phyloP scores from a whole-genome alignment of 495 filamentous ascomycete species.

The Penicillium samsonianum region DNA sequence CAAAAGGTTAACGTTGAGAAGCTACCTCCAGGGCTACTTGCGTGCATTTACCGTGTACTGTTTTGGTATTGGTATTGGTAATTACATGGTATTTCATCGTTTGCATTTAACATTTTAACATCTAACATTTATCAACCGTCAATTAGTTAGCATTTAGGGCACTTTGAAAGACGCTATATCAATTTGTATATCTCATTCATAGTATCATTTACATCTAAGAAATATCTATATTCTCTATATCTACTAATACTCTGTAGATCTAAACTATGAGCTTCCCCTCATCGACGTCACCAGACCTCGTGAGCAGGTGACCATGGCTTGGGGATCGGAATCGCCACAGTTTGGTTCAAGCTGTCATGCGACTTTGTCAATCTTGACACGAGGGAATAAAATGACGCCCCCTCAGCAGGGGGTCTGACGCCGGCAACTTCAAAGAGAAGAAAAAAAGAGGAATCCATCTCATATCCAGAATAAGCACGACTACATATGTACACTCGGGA shows the following conservation, averaged over 20 bases:
- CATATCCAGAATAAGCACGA: slow-evolving; percentile 2
- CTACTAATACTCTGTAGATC: too few species aligned
- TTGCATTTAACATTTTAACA: not conserved
- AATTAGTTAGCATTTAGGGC: too few species aligned
- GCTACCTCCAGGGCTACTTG: slow-evolving; percentile 4
- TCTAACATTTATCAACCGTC: not conserved
- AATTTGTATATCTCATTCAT: too few species aligned
- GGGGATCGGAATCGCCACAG: slow-evolving; percentile 14
- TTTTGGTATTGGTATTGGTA: not conserved
- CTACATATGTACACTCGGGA: slow-evolving; percentile 8
- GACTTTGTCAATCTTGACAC: not conserved
- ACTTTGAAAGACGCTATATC: too few species aligned
- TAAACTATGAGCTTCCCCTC: not conserved
- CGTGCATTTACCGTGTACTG: not conserved
- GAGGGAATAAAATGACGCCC: slow-evolving; percentile 1
- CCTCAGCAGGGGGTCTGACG: slow-evolving; percentile 5
- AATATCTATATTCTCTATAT: too few species aligned
- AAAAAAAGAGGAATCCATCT: not conserved
- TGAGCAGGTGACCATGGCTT: slow-evolving; percentile 10
- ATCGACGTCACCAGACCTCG: slow-evolving; percentile 31
- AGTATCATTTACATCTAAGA: too few species aligned
- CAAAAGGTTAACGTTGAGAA: slow-evolving; percentile 16
- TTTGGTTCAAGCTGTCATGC: slow-evolving; percentile 8
- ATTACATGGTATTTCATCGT: not conserved
- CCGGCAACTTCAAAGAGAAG: not conserved